These are phyloP conservation scores for Cucurbita argyrosperma DNA, from an alignment of 306 rosid species.

Conservation along the genomic window DNA sequence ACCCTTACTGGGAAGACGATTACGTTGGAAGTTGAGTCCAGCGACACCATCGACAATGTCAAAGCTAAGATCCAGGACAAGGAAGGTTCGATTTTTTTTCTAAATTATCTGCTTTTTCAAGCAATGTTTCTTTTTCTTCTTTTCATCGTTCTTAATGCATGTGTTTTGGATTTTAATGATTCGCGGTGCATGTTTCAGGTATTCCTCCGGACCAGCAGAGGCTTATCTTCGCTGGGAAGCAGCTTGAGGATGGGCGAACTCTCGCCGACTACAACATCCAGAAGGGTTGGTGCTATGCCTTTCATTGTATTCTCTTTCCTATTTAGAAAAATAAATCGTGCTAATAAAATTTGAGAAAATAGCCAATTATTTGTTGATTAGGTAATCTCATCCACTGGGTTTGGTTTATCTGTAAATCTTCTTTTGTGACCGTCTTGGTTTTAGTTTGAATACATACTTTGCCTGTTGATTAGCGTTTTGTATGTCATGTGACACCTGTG, in stretches of 20 bases:
- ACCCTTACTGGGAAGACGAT: conserved; percentile 97
- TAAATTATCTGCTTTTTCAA: neutral
- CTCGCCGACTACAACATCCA: conserved; percentile 94
- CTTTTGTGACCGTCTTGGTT: neutral
- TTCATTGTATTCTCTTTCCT: neutral
- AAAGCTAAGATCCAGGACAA: conserved; percentile 93
- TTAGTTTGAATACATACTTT: too few relatives aligned
- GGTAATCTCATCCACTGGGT: neutral
- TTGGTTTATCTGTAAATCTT: neutral
- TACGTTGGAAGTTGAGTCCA: conserved; percentile 97
- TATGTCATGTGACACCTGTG: neutral
- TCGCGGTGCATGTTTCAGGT: conserved; percentile 18
- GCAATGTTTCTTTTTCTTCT: neutral
- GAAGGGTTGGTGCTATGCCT: conserved; percentile 36
- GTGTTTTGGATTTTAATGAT: neutral
- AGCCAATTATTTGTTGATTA: neutral
- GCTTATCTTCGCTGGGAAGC: conserved; percentile 89
- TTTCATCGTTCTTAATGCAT: neutral
- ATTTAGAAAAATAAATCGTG: neutral
- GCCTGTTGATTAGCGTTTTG: neutral
- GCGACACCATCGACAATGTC: conserved; percentile 89
- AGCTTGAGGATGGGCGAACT: conserved; percentile 96
- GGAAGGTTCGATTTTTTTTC: conserved; percentile 34
- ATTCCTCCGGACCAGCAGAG: conserved; percentile 99
- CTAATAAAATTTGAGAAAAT: neutral